Percentiles rank a stretch among this genome's conserved stretches.
Conservation (phyloP, 805 yeast species). For the Suhomyces canberraensis region DNA sequence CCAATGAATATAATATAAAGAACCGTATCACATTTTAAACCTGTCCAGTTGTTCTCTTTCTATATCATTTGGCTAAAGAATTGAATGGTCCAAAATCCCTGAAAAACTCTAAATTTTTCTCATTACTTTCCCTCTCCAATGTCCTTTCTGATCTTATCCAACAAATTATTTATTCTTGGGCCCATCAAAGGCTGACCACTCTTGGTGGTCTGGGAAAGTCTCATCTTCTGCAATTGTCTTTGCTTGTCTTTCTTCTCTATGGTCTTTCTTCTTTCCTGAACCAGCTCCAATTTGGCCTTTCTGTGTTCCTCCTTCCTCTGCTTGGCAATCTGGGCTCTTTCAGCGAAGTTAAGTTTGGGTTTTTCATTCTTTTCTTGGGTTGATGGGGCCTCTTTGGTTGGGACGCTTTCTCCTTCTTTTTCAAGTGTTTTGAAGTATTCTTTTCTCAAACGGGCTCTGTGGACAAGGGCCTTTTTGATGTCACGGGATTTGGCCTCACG, state of each 20-base stretch:
- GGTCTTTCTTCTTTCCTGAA: slow-evolving; percentile 34
- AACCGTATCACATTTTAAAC: no score
- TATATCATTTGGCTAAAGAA: no score
- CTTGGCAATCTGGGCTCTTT: slow-evolving; percentile 43
- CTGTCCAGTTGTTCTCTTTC: no score
- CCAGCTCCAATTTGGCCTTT: slow-evolving; percentile 35
- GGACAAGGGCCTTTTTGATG: slow-evolving; percentile 72
- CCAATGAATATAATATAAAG: no score
- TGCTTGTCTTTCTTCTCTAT: slow-evolving; percentile 38
- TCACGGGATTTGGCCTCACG: slow-evolving; percentile 51
- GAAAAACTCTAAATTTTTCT: background rate
- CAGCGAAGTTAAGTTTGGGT: slow-evolving; percentile 41
- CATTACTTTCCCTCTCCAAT: background rate
- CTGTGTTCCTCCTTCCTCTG: slow-evolving; percentile 45
- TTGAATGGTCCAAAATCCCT: no score
- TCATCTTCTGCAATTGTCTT: slow-evolving; percentile 42
- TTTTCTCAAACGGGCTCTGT: slow-evolving; percentile 77
- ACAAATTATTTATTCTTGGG: slow-evolving; percentile 72
- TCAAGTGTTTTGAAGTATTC: slow-evolving; percentile 77
- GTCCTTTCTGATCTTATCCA: slow-evolving; percentile 61
- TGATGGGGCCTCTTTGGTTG: slow-evolving; percentile 37
- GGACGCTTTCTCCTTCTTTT: slow-evolving; percentile 60
- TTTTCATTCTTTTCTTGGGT: slow-evolving; percentile 17
- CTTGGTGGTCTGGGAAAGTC: slow-evolving; percentile 50
- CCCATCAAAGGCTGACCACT: slow-evolving; percentile 91